These are phyloP conservation scores for Bertia moriformis DNA, from an alignment of 2,329 filamentous ascomycete genomes.

Conservation along the genomic window DNA sequence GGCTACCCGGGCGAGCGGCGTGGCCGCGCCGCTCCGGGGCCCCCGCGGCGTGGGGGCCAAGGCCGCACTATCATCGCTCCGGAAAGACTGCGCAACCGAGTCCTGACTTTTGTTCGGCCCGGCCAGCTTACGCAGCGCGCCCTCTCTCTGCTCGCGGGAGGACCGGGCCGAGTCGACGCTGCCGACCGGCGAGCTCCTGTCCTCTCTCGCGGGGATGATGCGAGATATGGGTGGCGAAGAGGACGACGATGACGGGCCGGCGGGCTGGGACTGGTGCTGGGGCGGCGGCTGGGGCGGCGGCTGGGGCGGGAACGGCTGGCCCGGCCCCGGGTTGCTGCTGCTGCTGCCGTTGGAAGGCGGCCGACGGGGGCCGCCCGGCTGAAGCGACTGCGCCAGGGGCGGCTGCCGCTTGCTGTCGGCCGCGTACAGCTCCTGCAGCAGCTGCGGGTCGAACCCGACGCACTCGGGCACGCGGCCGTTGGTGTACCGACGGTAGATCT, in stretches of 20 bases:
- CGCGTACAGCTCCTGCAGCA: constrained; percentile 63
- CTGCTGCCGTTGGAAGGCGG: background rate
- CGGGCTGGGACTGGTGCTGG: background rate
- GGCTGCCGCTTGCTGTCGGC: constrained; percentile 26
- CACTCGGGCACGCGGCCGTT: constrained; percentile 69
- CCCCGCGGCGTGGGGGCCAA: constrained; percentile 2
- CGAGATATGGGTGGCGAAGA: no score
- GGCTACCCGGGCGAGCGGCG: no score
- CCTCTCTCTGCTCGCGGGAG: constrained; percentile 20
- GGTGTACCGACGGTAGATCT: constrained; percentile 94
- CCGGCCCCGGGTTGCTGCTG: no score
- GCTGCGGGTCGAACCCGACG: constrained; percentile 66
- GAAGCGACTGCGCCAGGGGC: constrained; percentile 4
- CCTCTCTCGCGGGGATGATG: constrained; percentile 14
- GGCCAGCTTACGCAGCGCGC: constrained; percentile 28
- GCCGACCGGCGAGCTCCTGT: constrained; percentile 26
- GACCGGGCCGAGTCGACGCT: constrained; percentile 33
- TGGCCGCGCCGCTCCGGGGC: background rate
- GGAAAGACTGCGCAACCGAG: constrained; percentile 32
- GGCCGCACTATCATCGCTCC: constrained; percentile 34
- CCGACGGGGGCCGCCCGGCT: no score
- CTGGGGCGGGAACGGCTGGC: background rate
- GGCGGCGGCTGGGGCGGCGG: no score
- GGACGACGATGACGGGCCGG: no score
- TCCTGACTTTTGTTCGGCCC: constrained; percentile 42